Base-by-base conservation (phyloP, 345 rosid species). In the Rhodamnia argentea region DNA sequence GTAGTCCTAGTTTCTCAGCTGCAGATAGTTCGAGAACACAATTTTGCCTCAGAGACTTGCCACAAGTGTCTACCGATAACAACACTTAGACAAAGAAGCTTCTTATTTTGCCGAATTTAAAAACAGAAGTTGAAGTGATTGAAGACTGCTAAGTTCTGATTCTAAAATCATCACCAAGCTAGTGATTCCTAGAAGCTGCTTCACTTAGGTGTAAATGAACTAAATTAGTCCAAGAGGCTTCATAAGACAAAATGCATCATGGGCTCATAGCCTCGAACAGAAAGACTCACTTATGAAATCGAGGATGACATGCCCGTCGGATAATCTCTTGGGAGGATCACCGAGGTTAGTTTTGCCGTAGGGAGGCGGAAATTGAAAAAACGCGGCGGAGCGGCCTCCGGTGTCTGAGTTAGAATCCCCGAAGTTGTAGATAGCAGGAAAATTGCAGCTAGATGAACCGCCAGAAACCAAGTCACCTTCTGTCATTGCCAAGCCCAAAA, bases 331-430 rank as follows among this genome's bases (percentile, higher is more conserved):
- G 0, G 95, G 56, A 10, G 96, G 90, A 81, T 84, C 75, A 75
- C 90, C 86, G 93, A 96, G 95, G 89, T 86, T 90, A 54, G 20
- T 85, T 86, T 89, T 87, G 23, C 98, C 95, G 51, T 94, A 40
- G 14, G 96, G 96, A 59, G 87, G 89, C 27, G 88, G 89, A 51
- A 94, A 52, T 42, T 5, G 83, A 89, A 75, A 18, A 86, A 87
- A 89, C 16, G 83, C 96, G 53, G 96, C 96, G 23, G 85, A 87
- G 18, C 90, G 91, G 56, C 91, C 92, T 15, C 98, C 95, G 0
- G 96, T 92, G 87, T 96, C 98, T 0, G 98, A 95, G 85, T 96
- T 96, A 3, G 98, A 94, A 86, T 94, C 98, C 54, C 98, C 98
- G 26, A 96, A 95, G 89, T 92, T 94, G 91, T 55, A 87, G 76